Base-by-base conservation (phyloP, 345 rosid genomes). In the Geranium rotundifolium region DNA sequence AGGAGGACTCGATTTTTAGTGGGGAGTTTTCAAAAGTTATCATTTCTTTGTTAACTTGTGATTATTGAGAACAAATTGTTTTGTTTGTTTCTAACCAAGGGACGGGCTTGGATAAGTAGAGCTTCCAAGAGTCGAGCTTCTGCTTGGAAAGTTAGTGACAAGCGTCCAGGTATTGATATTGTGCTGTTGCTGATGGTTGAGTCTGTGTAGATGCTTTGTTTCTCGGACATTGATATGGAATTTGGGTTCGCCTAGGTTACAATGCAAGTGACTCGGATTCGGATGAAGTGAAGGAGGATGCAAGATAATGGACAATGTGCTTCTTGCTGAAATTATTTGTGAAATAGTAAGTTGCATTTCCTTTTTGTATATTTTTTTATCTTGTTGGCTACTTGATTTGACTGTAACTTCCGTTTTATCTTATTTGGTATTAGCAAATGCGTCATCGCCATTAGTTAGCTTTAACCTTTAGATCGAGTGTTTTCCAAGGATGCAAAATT, bases 251-350 rank as follows among this genome's bases (percentile, higher is more conserved):
- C 54, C 64, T 69, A 82, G 93, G 97, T 69, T 88, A 82, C 59
- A 78, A 80, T 75, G 86, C 81, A 54, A 88, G 89, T 37, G 97
- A 85, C 67, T 85, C 93, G 1, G 92, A 81, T 65, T 87, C 95
- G 0, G 87, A 81, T 17, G 78, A 83, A 59, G 54, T 14, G 4
- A 73, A 68, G 70, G 74, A 7, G 29, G 73, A 68, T 41, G 59
- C 70, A 63, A 61, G 61, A 41, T 71, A 67, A 73, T 10, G 19
- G 41, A 37, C 50, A 59, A 62, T 59, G 16, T 18, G 59, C 50
- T 30, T 67, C 31, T 20, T 61, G 20, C 23, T 6, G 23, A 67
- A 59, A 17, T 31, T 49, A 41, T 10, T 62, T 29, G 14, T 14
- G 9, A 6, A 20, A 49, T 17, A 20, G 57, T 55, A 19, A 23